These are phyloP conservation scores for Carex parvula DNA, from an alignment of 176 grass and related monocot species.

Conservation along the genomic window DNA sequence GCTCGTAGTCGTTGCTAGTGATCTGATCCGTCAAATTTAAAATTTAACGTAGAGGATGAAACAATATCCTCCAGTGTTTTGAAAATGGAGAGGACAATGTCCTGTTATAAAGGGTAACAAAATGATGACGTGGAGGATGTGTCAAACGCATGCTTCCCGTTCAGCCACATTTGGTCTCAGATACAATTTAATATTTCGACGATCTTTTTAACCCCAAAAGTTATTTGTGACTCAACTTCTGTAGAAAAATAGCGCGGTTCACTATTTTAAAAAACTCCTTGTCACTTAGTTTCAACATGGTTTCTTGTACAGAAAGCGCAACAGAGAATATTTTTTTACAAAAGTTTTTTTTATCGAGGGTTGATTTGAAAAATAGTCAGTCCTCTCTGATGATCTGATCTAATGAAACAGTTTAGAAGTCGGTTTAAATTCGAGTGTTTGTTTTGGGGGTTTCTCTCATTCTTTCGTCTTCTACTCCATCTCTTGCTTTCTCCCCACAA, in stretches of 20 bases:
- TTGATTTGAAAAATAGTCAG: slow-evolving; percentile 14
- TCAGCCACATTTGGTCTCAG: slow-evolving; percentile 28
- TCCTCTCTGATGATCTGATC: not conserved
- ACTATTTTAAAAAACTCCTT: not conserved
- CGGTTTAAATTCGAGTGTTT: slow-evolving; percentile 45
- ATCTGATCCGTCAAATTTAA: not conserved
- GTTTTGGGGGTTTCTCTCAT: slow-evolving; percentile 5
- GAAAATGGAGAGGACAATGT: not conserved
- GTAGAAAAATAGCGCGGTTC: slow-evolving; percentile 11
- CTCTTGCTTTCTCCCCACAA: slow-evolving; percentile 43
- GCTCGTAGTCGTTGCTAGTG: too few relatives aligned
- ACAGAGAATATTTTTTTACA: not conserved
- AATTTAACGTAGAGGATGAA: not conserved
- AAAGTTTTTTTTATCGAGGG: slow-evolving; percentile 32
- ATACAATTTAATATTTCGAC: slow-evolving; percentile 10
- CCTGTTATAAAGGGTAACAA: not conserved
- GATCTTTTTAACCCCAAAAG: slow-evolving; percentile 20
- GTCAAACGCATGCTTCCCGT: slow-evolving; percentile 43
- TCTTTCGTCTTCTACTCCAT: not conserved
- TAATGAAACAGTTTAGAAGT: not conserved
- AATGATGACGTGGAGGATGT: slow-evolving; percentile 32
- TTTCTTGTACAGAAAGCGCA: slow-evolving; percentile 24
- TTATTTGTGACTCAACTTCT: not conserved
- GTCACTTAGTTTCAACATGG: slow-evolving; percentile 23
- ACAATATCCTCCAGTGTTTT: not conserved